A percentile compares a stretch with the other conserved stretches of the same genome.
Conservation (phyloP, 352 stramenopile genomes). For the Globisporangium splendens region DNA sequence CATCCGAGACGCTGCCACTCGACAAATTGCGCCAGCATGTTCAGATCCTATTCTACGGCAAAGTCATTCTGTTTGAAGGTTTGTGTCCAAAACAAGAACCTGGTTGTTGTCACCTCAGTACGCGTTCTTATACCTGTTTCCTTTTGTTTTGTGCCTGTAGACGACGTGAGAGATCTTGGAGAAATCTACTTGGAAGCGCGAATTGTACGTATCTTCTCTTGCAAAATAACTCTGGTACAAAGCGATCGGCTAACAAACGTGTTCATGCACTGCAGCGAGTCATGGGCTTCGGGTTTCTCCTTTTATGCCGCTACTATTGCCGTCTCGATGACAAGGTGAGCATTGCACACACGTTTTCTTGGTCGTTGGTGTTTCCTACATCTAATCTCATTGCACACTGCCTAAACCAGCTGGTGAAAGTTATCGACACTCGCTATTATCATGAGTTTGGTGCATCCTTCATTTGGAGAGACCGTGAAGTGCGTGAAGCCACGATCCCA, state of each 20-base stretch:
- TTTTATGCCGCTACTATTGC: constrained; percentile 64
- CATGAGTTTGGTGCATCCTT: constrained; percentile 55
- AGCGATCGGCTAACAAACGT: not conserved
- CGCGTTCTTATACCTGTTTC: not conserved
- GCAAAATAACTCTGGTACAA: not conserved
- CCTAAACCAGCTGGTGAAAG: constrained; percentile 29
- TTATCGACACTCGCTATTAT: constrained; percentile 60
- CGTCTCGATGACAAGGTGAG: constrained; percentile 48
- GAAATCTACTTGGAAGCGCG: constrained; percentile 62
- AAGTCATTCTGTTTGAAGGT: constrained; percentile 64
- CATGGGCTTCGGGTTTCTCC: constrained; percentile 64
- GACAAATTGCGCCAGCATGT: constrained; percentile 52
- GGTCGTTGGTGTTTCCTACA: not conserved
- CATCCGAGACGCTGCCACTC: constrained; percentile 38
- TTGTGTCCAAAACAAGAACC: not conserved
- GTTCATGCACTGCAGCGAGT: constrained; percentile 26
- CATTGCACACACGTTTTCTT: not conserved
- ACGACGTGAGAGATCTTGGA: constrained; percentile 60
- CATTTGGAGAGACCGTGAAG: constrained; percentile 52
- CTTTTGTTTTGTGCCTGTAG: constrained; percentile 16
- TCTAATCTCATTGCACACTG: not conserved
- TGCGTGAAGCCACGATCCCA: constrained; percentile 28
- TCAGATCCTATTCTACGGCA: constrained; percentile 56
- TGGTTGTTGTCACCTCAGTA: not conserved
- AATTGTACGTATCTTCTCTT: constrained; percentile 25